Conservation (phyloP, 2,329 filamentous ascomycete species). For the Blumeria hordei region DNA sequence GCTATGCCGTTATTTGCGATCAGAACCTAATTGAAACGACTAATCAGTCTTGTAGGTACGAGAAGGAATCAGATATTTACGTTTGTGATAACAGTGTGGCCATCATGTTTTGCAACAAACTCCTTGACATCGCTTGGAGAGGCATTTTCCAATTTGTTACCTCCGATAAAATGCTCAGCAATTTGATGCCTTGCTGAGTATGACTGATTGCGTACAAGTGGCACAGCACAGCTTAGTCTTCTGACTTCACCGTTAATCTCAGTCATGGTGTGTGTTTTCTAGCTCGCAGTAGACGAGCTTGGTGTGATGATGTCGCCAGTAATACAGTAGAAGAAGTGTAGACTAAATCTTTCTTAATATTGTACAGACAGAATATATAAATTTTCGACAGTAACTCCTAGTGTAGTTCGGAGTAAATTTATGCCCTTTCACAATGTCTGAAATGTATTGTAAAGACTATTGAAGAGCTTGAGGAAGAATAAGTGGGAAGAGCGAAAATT, state of each 20-base stretch:
- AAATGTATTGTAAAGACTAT: too few species aligned
- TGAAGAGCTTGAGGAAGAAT: too few species aligned
- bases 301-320: too few species aligned
- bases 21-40: slow-evolving; percentile 39
- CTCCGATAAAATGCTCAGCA: slow-evolving; percentile 86
- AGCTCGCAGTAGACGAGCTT: neutral
- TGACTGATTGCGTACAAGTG: slow-evolving; percentile 32
- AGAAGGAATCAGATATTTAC: slow-evolving; percentile 27
- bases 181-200: slow-evolving; percentile 65
- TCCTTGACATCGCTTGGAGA: slow-evolving; percentile 77
- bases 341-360: too few species aligned
- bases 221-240: slow-evolving; percentile 19
- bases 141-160: slow-evolving; percentile 66
- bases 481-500: too few species aligned
- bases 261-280: slow-evolving; percentile 20
- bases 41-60: neutral
- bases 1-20: slow-evolving; percentile 99
- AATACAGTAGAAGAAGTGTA: too few species aligned
- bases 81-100: slow-evolving; percentile 95
- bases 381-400: too few species aligned
- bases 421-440: too few species aligned
- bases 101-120: slow-evolving; percentile 71
- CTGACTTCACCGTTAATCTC: slow-evolving; percentile 18
- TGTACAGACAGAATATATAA: too few species aligned
- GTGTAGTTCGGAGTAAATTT: too few species aligned